Conservation (phyloP, 768 basidiomycete species). For the Chalciporus pseudorubinellus region DNA sequence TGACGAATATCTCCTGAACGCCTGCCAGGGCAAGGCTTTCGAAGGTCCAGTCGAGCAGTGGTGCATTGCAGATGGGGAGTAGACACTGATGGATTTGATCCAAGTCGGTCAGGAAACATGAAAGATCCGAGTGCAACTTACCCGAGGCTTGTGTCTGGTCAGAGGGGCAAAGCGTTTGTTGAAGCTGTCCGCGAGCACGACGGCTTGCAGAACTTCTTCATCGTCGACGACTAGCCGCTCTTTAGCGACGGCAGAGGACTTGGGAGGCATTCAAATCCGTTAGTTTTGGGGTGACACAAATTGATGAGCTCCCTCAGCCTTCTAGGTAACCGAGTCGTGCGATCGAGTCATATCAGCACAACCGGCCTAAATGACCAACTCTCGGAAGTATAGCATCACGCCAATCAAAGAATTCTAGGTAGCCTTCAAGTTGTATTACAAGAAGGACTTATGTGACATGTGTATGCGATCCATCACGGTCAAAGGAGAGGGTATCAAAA, state of each 20-base stretch:
- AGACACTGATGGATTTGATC: slow-evolving; percentile 59
- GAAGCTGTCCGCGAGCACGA: slow-evolving; percentile 95
- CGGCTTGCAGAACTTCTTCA: slow-evolving; percentile 88
- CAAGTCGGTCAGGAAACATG: slow-evolving; percentile 11
- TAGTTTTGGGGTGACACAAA: background rate
- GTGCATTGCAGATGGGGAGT: slow-evolving; percentile 90
- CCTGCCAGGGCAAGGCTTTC: slow-evolving; percentile 93
- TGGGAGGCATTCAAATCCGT: slow-evolving; percentile 57
- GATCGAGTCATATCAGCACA: slow-evolving; percentile 24
- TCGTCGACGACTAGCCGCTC: slow-evolving; percentile 68
- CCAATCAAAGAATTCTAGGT: background rate
- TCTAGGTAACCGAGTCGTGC: background rate
- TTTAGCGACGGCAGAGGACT: slow-evolving; percentile 49
- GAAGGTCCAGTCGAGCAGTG: slow-evolving; percentile 93
- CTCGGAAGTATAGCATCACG: background rate
- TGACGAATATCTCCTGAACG: slow-evolving; percentile 93
- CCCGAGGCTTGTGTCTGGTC: slow-evolving; percentile 84
- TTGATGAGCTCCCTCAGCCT: background rate
- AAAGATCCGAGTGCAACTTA: slow-evolving; percentile 37
- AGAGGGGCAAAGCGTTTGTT: slow-evolving; percentile 91
- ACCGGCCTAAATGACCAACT: background rate
- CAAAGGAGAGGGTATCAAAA: slow-evolving; percentile 48
- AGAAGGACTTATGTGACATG: slow-evolving; percentile 33
- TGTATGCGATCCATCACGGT: slow-evolving; percentile 30
- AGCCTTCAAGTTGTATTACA: slow-evolving; percentile 30